These are phyloP conservation scores for Nothophytophthora sp. DNA, from an alignment of 352 stramenopile species.

Conservation along the genomic window DNA sequence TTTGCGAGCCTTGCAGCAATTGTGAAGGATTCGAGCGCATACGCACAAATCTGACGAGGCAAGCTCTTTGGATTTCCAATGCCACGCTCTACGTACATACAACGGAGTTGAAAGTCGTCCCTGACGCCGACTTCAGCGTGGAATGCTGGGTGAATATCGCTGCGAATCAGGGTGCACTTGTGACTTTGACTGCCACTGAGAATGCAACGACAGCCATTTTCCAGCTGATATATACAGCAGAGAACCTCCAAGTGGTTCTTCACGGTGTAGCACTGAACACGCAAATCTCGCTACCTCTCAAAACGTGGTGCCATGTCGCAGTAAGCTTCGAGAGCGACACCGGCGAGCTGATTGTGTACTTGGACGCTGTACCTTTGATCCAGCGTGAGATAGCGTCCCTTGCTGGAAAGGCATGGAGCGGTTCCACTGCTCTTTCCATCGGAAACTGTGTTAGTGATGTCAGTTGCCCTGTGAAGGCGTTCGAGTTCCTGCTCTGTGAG, in stretches of 20 bases:
- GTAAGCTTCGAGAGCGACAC: constrained; percentile 11
- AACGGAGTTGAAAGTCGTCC: not conserved
- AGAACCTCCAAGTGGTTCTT: constrained; percentile 7
- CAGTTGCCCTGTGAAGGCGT: constrained; percentile 32
- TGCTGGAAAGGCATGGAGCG: constrained; percentile 6
- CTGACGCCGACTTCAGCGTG: constrained; percentile 11
- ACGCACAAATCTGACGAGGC: not conserved
- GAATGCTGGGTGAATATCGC: constrained; percentile 22
- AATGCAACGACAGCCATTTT: constrained; percentile 2
- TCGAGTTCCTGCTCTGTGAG: constrained; percentile 52
- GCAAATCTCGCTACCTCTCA: constrained; percentile 1
- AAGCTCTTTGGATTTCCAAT: constrained; percentile 19
- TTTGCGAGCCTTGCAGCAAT: constrained; percentile 12
- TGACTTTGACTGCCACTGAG: constrained; percentile 11
- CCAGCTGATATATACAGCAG: constrained; percentile 12
- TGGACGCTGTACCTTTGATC: constrained; percentile 10
- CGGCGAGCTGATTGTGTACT: constrained; percentile 10
- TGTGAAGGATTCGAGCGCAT: constrained; percentile 28
- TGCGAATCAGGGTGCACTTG: constrained; percentile 15
- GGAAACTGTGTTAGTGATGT: constrained; percentile 41
- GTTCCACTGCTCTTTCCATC: constrained; percentile 27
- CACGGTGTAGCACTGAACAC: constrained; percentile 20
- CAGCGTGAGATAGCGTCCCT: constrained; percentile 9
- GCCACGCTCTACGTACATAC: constrained; percentile 5
- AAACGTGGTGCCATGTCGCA: constrained; percentile 20